Evolutionary conservation across 179 eudicot species (phyloP).

Genomic region (Gypsophila paniculata): DNA sequence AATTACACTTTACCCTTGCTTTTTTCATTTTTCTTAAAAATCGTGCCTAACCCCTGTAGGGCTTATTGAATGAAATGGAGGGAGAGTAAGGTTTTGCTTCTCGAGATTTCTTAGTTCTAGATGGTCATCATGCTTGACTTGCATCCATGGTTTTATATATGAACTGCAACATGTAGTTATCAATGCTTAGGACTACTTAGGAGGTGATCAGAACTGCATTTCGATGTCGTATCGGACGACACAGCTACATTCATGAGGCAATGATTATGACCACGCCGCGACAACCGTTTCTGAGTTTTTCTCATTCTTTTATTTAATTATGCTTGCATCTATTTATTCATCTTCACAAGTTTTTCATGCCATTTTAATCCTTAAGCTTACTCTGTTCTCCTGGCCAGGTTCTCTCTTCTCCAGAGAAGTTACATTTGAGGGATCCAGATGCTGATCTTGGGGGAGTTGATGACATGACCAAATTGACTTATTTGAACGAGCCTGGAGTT

Average conservation of each 20-base stretch:
- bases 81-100: too few species aligned
- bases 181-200: neutral
- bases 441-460: slow-evolving; percentile 96
- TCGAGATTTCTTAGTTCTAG: slow-evolving; percentile 1
- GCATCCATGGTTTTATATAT: neutral
- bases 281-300: neutral
- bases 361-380: slow-evolving; percentile 2
- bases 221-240: neutral
- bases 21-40: too few species aligned
- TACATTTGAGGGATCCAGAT: slow-evolving; percentile 77
- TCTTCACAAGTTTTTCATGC: neutral
- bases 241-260: neutral
- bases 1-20: too few species aligned
- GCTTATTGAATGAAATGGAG: too few species aligned
- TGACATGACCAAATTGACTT: slow-evolving; percentile 96
- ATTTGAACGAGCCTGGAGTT: slow-evolving; percentile 95
- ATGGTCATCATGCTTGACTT: slow-evolving; percentile 3
- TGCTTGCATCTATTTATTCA: slow-evolving; percentile 8
- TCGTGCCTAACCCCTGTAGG: too few species aligned
- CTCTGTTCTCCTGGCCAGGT: slow-evolving; percentile 36
- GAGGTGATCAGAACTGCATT: neutral
- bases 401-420: slow-evolving; percentile 54
- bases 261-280: neutral
- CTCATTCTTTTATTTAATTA: neutral
- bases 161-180: too few species aligned